Evolutionary conservation across 495 filamentous ascomycete species (phyloP).

Genomic region (Penicillium samsonianum): DNA sequence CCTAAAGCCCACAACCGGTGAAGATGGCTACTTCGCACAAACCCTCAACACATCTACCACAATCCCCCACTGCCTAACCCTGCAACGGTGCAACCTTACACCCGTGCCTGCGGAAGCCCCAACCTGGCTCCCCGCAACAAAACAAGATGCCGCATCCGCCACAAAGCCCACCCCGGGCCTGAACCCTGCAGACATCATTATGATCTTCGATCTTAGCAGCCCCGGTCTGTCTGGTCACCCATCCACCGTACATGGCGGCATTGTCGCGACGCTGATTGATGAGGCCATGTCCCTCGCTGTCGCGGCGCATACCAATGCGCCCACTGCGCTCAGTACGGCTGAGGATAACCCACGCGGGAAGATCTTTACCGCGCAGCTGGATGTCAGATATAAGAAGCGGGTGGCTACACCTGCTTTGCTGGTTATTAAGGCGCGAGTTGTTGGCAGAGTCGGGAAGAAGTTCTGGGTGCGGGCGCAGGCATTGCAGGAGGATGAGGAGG

Average conservation of each 20-base stretch:
- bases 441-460: slow-evolving; percentile 40
- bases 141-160: slow-evolving; percentile 29
- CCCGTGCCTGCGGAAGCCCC: slow-evolving; percentile 26
- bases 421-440: slow-evolving; percentile 36
- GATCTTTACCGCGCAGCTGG: slow-evolving; percentile 44
- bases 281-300: slow-evolving; percentile 53
- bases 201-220: slow-evolving; percentile 36
- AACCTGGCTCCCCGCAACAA: slow-evolving; percentile 37
- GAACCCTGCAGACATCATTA: slow-evolving; percentile 40
- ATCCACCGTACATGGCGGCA: slow-evolving; percentile 42
- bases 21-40: slow-evolving; percentile 43
- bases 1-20: slow-evolving; percentile 39
- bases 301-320: slow-evolving; percentile 30
- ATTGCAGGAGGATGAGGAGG: slow-evolving; percentile 38
- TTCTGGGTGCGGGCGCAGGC: slow-evolving; percentile 45
- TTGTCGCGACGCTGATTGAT: slow-evolving; percentile 73
- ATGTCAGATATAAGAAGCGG: slow-evolving; percentile 42
- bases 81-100: slow-evolving; percentile 33
- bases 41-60: slow-evolving; percentile 40
- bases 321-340: not conserved
- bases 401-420: slow-evolving; percentile 36
- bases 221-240: slow-evolving; percentile 46
- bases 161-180: slow-evolving; percentile 24
- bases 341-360: slow-evolving; percentile 33
- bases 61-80: slow-evolving; percentile 42